Evolutionary conservation across 208 protist genomes (phyloP).

Genomic region (Acanthamoeba castellanii): DNA sequence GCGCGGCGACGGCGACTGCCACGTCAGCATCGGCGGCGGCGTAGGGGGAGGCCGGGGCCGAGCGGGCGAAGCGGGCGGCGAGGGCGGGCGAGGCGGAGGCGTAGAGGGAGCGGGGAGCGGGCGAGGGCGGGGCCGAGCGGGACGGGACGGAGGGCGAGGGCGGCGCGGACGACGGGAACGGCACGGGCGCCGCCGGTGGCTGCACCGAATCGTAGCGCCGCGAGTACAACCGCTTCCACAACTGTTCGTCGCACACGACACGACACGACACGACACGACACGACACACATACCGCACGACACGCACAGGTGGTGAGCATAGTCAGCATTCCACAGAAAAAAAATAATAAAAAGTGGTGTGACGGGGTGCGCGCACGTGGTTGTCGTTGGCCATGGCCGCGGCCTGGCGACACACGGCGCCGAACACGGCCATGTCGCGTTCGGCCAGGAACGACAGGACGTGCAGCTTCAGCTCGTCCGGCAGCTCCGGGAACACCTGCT

Average conservation of each 20-base stretch:
- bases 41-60: background rate
- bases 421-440: slow-evolving; percentile 4
- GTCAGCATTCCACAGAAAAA: background rate
- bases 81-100: background rate
- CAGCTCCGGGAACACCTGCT: background rate
- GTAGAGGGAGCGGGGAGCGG: background rate
- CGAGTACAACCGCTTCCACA: slow-evolving; percentile 17
- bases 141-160: background rate
- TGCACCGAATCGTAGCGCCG: background rate
- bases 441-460: background rate
- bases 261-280: background rate
- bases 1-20: too few species aligned
- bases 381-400: slow-evolving; percentile 35
- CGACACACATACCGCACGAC: background rate
- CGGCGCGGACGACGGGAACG: background rate
- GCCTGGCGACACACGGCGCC: background rate
- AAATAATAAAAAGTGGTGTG: background rate
- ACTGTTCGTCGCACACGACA: background rate
- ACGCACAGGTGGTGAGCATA: background rate
- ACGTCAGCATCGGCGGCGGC: background rate
- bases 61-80: background rate
- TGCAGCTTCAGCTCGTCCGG: slow-evolving; percentile 1
- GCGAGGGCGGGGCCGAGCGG: slow-evolving; percentile 3
- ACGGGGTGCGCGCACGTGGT: background rate
- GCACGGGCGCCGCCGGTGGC: background rate